Percentiles rank a stretch among this genome's conserved stretches.
Conservation (phyloP, 495 filamentous ascomycete species). For the Astrocystis sublimbata region DNA sequence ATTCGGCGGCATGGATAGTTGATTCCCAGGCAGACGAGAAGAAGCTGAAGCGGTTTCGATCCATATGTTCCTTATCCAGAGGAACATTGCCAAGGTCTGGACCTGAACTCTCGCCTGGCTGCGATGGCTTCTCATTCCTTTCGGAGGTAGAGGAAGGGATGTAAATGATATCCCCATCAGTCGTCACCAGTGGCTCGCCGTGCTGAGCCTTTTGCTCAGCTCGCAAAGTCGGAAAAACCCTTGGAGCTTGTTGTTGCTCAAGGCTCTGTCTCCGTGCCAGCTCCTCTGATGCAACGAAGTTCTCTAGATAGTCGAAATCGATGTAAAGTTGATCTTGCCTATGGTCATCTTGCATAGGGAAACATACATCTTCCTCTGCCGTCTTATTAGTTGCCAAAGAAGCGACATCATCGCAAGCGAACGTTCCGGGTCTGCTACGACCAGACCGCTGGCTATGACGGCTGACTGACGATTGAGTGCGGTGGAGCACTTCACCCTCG, state of each 20-base stretch:
- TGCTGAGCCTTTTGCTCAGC: constrained; percentile 24
- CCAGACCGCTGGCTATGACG: constrained; percentile 44
- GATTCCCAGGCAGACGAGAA: constrained; percentile 92
- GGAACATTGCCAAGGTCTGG: constrained; percentile 12
- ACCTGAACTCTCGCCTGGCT: constrained; percentile 18
- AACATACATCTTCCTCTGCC: constrained; percentile 84
- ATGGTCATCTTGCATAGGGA: constrained; percentile 59
- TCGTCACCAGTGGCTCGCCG: constrained; percentile 36
- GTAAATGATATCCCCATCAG: constrained; percentile 52
- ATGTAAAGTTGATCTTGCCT: constrained; percentile 56
- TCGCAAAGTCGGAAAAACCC: constrained; percentile 65
- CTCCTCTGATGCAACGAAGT: constrained; percentile 61
- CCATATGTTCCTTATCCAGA: constrained; percentile 36
- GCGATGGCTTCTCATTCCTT: constrained; percentile 35
- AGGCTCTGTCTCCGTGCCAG: constrained; percentile 52
- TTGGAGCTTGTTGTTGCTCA: constrained; percentile 36
- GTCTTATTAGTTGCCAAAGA: constrained; percentile 55
- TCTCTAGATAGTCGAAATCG: constrained; percentile 87
- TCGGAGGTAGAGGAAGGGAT: constrained; percentile 43
- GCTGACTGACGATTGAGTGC: constrained; percentile 70
- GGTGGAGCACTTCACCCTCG: constrained; percentile 67
- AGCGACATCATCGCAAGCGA: constrained; percentile 45
- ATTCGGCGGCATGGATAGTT: constrained; percentile 83
- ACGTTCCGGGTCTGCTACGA: constrained; percentile 48
- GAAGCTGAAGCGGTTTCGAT: constrained; percentile 84